Conservation (phyloP, 2,329 filamentous ascomycete species). For the Scytalidium sp. region DNA sequence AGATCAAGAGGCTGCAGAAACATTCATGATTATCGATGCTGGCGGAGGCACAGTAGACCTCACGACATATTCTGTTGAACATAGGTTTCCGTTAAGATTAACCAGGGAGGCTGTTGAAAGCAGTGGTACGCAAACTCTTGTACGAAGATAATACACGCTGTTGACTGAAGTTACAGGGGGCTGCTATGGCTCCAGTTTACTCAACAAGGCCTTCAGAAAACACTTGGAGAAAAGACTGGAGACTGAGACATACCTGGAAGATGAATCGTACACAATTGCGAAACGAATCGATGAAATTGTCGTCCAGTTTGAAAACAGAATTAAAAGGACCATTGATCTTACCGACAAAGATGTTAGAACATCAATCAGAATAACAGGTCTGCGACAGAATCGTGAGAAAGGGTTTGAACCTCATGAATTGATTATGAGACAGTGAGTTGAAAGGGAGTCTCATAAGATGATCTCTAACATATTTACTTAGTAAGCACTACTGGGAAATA, state of each 20-base stretch:
- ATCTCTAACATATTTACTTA: not conserved
- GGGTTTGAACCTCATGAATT: not conserved
- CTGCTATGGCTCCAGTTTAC: slow-evolving; percentile 12
- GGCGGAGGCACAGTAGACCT: slow-evolving; percentile 27
- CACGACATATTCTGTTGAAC: slow-evolving; percentile 23
- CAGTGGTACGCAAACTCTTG: slow-evolving; percentile 13
- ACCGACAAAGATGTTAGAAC: not conserved
- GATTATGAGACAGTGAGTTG: not conserved
- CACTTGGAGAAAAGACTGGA: slow-evolving; percentile 5
- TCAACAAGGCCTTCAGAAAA: slow-evolving; percentile 12
- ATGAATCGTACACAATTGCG: slow-evolving; percentile 3
- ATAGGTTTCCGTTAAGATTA: slow-evolving; percentile 20
- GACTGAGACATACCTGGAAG: slow-evolving; percentile 8
- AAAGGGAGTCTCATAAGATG: not conserved
- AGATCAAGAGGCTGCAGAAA: slow-evolving; percentile 13
- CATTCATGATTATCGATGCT: slow-evolving; percentile 20
- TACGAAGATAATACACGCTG: slow-evolving; percentile 8
- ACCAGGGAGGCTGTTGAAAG: slow-evolving; percentile 14
- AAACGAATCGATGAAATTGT: slow-evolving; percentile 8
- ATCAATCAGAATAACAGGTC: not conserved
- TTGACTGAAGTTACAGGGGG: slow-evolving; percentile 10
- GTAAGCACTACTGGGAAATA: not conserved
- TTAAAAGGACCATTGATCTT: slow-evolving; percentile 3
- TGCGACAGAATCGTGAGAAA: not conserved
- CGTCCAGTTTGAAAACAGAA: slow-evolving; percentile 10